phyloP scores from a whole-genome alignment of 2,329 filamentous ascomycete species.

The Ascochyta clinopodiicola region DNA sequence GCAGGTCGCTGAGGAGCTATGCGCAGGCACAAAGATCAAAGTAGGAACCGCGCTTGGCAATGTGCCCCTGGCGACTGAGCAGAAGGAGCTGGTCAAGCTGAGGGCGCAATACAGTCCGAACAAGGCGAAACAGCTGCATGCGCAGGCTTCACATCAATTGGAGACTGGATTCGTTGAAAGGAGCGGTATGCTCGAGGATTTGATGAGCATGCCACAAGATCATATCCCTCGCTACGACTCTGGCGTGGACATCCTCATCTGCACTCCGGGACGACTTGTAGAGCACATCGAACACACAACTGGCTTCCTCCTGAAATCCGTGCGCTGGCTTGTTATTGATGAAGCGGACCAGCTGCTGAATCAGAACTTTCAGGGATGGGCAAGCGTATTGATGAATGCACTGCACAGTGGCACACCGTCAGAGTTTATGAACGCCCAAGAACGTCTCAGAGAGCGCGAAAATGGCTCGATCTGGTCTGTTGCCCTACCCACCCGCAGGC shows the following conservation, averaged over 20 bases:
- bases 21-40: constrained; percentile 74
- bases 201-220: constrained; percentile 57
- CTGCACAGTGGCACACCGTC: constrained; percentile 59
- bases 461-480: constrained; percentile 43
- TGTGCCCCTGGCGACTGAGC: constrained; percentile 73
- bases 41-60: constrained; percentile 85
- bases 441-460: constrained; percentile 58
- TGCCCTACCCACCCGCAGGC: constrained; percentile 39
- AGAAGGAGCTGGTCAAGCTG: constrained; percentile 66
- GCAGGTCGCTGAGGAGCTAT: constrained; percentile 74
- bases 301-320: constrained; percentile 77
- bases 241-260: constrained; percentile 86
- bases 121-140: constrained; percentile 58
- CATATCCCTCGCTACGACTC: constrained; percentile 72
- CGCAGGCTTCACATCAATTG: constrained; percentile 46
- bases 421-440: constrained; percentile 59
- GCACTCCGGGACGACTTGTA: constrained; percentile 88
- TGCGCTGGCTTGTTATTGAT: constrained; percentile 90
- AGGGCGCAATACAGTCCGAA: constrained; percentile 68
- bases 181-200: constrained; percentile 47
- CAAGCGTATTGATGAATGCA: constrained; percentile 70
- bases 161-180: constrained; percentile 45
- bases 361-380: constrained; percentile 92
- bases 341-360: constrained; percentile 92
- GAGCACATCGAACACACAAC: constrained; percentile 86